These are phyloP conservation scores for Dendrobium huoshanense DNA, from an alignment of 106 monocot genomes.

Conservation along the genomic window DNA sequence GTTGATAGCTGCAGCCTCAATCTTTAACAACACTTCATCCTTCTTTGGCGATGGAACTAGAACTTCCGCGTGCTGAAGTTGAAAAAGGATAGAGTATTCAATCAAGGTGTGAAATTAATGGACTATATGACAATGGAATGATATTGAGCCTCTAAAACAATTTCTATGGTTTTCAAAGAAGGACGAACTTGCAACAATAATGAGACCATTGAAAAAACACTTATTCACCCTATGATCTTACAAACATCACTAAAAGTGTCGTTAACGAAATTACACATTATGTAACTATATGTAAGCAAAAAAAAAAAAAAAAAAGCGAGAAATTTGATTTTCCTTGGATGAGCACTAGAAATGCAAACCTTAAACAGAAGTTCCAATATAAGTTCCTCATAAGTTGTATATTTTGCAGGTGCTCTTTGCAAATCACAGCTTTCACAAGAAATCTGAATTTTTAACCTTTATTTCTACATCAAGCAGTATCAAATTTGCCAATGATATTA, in stretches of 20 bases:
- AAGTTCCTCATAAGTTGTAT: no score
- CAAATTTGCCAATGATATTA: no score
- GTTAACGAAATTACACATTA: not conserved
- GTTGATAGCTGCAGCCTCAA: constrained; percentile 45
- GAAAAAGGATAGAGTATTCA: not conserved
- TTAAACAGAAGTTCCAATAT: not conserved
- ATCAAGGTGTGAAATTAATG: not conserved
- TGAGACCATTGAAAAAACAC: not conserved
- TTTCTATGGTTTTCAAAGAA: not conserved
- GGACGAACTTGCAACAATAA: not conserved
- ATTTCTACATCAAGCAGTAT: no score
- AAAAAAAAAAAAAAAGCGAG: not conserved
- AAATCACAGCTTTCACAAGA: no score
- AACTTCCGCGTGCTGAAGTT: constrained; percentile 42
- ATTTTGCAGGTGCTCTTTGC: no score
- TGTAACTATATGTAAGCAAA: not conserved
- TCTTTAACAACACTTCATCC: constrained; percentile 43
- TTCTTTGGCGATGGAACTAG: constrained; percentile 41
- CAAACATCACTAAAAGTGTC: not conserved
- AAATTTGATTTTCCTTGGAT: not conserved
- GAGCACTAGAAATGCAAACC: not conserved
- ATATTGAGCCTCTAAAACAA: not conserved
- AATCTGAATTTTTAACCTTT: no score
- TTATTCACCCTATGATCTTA: not conserved
- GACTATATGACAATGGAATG: not conserved